Evolutionary conservation across 139 green algal genomes (phyloP), one percentile per base, ranked within the genome.

Genomic region (Chlamydomonas applanata): DNA sequence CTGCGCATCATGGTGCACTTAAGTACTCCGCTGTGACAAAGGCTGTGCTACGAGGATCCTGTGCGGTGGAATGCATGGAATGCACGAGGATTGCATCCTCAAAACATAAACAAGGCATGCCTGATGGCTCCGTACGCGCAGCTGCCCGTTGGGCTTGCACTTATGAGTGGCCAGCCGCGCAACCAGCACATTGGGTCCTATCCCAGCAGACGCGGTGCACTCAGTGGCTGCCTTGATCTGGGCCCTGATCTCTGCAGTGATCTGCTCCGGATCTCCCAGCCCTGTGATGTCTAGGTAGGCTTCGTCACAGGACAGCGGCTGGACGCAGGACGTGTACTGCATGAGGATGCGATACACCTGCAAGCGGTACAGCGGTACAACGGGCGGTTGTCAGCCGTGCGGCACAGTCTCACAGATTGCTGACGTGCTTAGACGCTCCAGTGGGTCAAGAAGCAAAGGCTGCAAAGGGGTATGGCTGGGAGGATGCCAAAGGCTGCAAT

Each of bases 291-390:
- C 96, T 62, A 98, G 69, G 69, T 90, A 97, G 14, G 96, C 95
- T 80, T 99, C 96, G 72, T 99, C 96, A 76, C 89, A 96, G 40
- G 88, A 97, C 33, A 98, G 63, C 4, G 95, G 91, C 85, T 97
- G 86, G 53, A 98, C 91, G 20, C 76, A 73, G 1, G 79, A 60
- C 4, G 82, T 94, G 78, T 88, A 66, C 22, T 78, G 69, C 79
- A 97, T 80, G 25, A 97, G 72, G 22, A 94, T 93, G 40, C 77
- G 74, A 78, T 98, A 98, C 78, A 97, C 87, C 86, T 95, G 85
- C 11, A 25, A 69, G n/a, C n/a, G n/a, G n/a, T n/a, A n/a, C n/a
- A n/a, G n/a, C n/a, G 45, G 68, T 9, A 74, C 16, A 24, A 57
- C 9, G 36, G 36, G 20, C 33, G 14, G 65, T 35, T 11, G 9